Percentiles rank a stretch among this genome's conserved stretches.
phyloP scores from a whole-genome alignment of 2,329 filamentous ascomycete genomes.

The Paraconiothyrium brasiliense region DNA sequence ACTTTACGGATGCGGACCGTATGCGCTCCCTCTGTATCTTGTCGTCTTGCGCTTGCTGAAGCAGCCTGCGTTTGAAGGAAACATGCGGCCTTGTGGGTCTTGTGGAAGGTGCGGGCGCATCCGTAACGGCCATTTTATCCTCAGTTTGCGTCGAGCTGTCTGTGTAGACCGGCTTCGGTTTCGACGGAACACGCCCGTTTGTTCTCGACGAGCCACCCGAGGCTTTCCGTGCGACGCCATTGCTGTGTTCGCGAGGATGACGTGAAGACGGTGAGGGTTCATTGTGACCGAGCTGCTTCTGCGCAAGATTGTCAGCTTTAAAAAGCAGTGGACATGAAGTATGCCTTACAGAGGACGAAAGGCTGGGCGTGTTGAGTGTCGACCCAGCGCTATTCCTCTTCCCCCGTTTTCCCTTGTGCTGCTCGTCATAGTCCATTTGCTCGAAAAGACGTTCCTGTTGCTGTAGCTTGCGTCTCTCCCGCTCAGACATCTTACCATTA shows the following conservation, averaged over 20 bases:
- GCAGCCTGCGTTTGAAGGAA: conserved; percentile 49
- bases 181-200: conserved; percentile 37
- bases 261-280: conserved; percentile 49
- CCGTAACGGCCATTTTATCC: conserved; percentile 21
- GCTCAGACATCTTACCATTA: conserved; percentile 65
- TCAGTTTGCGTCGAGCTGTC: conserved; percentile 48
- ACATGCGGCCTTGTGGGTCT: conserved; percentile 41
- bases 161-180: conserved; percentile 44
- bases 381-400: conserved; percentile 66
- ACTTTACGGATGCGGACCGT: conserved; percentile 47
- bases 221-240: conserved; percentile 47
- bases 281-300: conserved; percentile 49
- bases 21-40: conserved; percentile 49
- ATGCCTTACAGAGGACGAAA: conserved; percentile 53
- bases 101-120: conserved; percentile 24
- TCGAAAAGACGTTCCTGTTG: conserved; percentile 70
- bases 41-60: conserved; percentile 50
- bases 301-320: conserved; percentile 32
- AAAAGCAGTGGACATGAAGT: conserved; percentile 23
- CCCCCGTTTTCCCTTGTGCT: conserved; percentile 62
- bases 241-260: conserved; percentile 44
- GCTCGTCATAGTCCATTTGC: conserved; percentile 67
- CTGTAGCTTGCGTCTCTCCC: conserved; percentile 70
- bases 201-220: conserved; percentile 53
- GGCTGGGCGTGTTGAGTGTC: conserved; percentile 60